Percentiles rank a stretch among this genome's conserved stretches.
phyloP scores from a whole-genome alignment of 1,139 yeast genomes.

The Suhomyces wounanorum region DNA sequence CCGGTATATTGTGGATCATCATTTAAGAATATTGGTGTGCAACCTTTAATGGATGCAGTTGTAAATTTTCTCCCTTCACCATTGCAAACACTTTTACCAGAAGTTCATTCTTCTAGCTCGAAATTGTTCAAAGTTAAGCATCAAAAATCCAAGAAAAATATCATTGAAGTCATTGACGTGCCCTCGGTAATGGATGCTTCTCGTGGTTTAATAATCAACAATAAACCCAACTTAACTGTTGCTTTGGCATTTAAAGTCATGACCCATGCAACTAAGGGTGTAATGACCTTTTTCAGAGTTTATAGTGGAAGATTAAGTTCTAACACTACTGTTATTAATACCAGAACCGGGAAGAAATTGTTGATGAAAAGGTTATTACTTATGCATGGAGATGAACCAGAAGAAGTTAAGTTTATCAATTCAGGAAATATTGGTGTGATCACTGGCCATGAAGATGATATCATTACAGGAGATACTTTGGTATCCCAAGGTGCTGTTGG shows the following conservation, averaged over 20 bases:
- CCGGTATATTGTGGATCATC: constrained; percentile 95
- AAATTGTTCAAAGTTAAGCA: constrained; percentile 14
- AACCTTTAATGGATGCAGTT: constrained; percentile 86
- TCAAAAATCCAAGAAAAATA: constrained; percentile 17
- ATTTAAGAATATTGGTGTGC: constrained; percentile 90
- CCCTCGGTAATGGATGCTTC: constrained; percentile 40
- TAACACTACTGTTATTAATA: constrained; percentile 64
- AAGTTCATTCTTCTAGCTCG: constrained; percentile 37
- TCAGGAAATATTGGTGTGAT: constrained; percentile 93
- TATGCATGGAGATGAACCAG: constrained; percentile 89
- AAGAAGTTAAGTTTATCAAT: constrained; percentile 60
- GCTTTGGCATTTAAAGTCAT: constrained; percentile 91
- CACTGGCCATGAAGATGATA: constrained; percentile 65
- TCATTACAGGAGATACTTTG: constrained; percentile 89
- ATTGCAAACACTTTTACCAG: constrained; percentile 60
- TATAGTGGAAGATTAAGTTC: constrained; percentile 76
- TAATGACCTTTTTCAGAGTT: constrained; percentile 83
- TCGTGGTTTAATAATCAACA: constrained; percentile 54
- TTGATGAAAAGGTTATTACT: constrained; percentile 67
- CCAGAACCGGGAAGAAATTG: constrained; percentile 68
- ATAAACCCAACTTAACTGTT: constrained; percentile 61
- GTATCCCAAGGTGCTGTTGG: constrained; percentile 50
- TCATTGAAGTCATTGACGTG: constrained; percentile 22
- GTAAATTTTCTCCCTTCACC: constrained; percentile 83
- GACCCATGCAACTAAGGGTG: constrained; percentile 81